phyloP scores from a whole-genome alignment of 2,329 filamentous ascomycete genomes.

The Juglanconis oblonga region DNA sequence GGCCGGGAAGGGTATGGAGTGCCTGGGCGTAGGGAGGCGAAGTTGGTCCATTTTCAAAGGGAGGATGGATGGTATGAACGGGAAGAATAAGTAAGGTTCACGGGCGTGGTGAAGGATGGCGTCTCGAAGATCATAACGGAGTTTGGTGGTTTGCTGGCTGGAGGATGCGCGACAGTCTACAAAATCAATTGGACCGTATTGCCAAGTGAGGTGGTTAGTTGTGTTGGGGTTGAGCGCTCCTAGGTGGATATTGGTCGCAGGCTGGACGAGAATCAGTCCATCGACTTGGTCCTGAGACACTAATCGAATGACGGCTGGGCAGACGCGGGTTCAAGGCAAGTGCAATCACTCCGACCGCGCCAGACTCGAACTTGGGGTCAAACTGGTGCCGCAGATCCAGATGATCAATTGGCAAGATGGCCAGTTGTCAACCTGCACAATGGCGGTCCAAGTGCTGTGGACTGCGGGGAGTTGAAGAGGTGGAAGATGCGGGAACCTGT shows the following conservation, averaged over 20 bases:
- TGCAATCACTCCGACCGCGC: too few relatives aligned
- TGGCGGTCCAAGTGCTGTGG: too few relatives aligned
- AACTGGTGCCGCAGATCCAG: not conserved
- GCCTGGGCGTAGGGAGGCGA: slow-evolving; percentile 3
- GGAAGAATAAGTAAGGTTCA: not conserved
- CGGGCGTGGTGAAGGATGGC: not conserved
- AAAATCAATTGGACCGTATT: slow-evolving; percentile 3
- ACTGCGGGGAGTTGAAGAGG: too few relatives aligned
- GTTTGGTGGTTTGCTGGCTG: too few relatives aligned
- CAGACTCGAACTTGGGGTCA: too few relatives aligned
- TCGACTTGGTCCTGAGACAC: slow-evolving; percentile 14
- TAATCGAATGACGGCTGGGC: slow-evolving; percentile 14
- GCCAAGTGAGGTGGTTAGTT: not conserved
- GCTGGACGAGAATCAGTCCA: slow-evolving; percentile 17
- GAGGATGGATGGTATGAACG: not conserved
- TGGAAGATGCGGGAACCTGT: too few relatives aligned
- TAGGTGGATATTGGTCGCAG: slow-evolving; percentile 12
- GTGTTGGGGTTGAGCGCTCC: not conserved
- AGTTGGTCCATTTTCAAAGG: slow-evolving; percentile 15
- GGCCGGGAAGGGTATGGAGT: slow-evolving; percentile 20
- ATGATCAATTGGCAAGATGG: not conserved
- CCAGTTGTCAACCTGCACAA: not conserved
- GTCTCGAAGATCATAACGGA: slow-evolving; percentile 9
- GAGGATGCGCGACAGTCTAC: slow-evolving; percentile 1
- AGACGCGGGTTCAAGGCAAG: not conserved